phyloP scores from a whole-genome alignment of 2,329 filamentous ascomycete species.

The Elsinoe perseae region DNA sequence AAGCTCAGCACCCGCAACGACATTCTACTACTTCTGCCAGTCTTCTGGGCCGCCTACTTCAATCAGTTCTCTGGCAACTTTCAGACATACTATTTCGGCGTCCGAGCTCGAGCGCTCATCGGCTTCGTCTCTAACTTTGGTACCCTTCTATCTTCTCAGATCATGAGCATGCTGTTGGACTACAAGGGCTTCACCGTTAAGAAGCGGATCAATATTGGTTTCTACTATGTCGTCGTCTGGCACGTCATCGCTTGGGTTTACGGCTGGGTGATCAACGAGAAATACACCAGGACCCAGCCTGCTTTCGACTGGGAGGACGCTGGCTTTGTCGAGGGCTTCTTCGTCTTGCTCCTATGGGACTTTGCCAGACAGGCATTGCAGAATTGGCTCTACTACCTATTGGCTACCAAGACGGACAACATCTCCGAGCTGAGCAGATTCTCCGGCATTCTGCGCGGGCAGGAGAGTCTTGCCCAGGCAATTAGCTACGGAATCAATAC shows the following conservation, averaged over 20 bases:
- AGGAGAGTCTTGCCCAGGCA: constrained; percentile 41
- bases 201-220: constrained; percentile 36
- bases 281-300: constrained; percentile 38
- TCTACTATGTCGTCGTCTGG: constrained; percentile 35
- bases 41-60: constrained; percentile 41
- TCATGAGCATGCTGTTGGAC: constrained; percentile 41
- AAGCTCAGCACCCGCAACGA: constrained; percentile 26
- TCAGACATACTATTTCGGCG: constrained; percentile 42
- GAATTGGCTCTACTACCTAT: constrained; percentile 51
- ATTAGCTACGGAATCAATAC: constrained; percentile 40
- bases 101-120: constrained; percentile 42
- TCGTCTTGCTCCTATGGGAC: constrained; percentile 43
- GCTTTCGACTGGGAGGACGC: constrained; percentile 38
- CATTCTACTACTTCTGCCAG: constrained; percentile 35
- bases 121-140: constrained; percentile 40
- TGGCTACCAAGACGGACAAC: constrained; percentile 49
- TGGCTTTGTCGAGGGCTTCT: constrained; percentile 43
- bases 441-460: constrained; percentile 38
- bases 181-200: constrained; percentile 37
- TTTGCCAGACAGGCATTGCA: constrained; percentile 47
- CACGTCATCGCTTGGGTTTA: constrained; percentile 43
- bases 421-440: constrained; percentile 45
- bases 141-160: constrained; percentile 38
- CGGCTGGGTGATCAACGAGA: constrained; percentile 41
- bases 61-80: constrained; percentile 43